Evolutionary conservation across 2,329 filamentous ascomycete species (phyloP).

Genomic region (Penicillium sp.): DNA sequence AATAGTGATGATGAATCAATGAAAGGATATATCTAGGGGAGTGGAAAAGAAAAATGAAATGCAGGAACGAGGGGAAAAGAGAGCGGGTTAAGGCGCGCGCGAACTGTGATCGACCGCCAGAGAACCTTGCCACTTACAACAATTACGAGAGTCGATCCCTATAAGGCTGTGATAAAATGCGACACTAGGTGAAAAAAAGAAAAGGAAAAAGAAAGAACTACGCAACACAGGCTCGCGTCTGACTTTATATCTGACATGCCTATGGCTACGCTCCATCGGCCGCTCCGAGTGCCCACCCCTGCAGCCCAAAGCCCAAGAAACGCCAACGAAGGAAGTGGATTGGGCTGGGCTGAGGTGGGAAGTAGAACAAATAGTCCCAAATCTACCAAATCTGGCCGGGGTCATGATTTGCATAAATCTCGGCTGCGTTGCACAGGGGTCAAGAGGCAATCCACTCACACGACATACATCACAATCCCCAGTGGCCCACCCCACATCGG

Average conservation of each 20-base stretch:
- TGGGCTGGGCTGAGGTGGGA: not conserved
- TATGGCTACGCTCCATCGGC: conserved; percentile 17
- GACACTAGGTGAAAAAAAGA: not conserved
- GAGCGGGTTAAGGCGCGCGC: not conserved
- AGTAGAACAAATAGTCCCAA: too few relatives aligned
- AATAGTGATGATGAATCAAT: too few relatives aligned
- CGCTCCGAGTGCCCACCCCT: conserved; percentile 13
- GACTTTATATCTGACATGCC: conserved; percentile 21
- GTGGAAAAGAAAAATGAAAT: conserved; percentile 1
- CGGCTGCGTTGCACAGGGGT: not conserved
- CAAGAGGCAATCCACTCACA: not conserved
- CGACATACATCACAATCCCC: not conserved
- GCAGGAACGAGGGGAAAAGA: conserved; percentile 8
- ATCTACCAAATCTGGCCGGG: too few relatives aligned
- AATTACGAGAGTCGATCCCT: conserved; percentile 1
- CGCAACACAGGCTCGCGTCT: not conserved
- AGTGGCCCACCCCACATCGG: too few relatives aligned
- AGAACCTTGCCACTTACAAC: conserved; percentile 17
- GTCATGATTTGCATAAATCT: not conserved
- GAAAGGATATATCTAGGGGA: not conserved
- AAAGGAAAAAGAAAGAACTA: not conserved
- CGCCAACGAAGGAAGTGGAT: not conserved
- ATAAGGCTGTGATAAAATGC: conserved; percentile 11
- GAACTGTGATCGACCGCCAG: conserved; percentile 14
- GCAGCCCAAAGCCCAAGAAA: conserved; percentile 1